Percentiles rank a stretch among this genome's conserved stretches.
Evolutionary conservation across 345 rosid genomes (phyloP).

Genomic region (Eucalyptus lansdowneana): DNA sequence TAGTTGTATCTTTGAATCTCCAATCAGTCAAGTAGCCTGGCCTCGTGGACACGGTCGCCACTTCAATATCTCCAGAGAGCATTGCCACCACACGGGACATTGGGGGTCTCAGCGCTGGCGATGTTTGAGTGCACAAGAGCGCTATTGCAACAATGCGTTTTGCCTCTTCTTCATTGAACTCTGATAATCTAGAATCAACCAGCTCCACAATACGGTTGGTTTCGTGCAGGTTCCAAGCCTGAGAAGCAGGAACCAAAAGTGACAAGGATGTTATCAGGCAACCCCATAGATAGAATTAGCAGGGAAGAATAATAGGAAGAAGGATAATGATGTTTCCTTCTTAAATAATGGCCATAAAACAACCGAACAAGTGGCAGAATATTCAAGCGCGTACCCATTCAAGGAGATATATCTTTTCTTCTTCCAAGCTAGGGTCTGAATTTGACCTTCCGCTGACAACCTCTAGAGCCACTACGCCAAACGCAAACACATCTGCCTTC

Average conservation of each 20-base stretch:
- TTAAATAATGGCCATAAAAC: not conserved
- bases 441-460: conserved; percentile 55
- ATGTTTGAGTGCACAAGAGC: conserved; percentile 51
- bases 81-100: conserved; percentile 60
- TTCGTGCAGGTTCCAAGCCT: conserved; percentile 57
- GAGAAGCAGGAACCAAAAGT: not conserved
- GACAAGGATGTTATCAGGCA: not conserved
- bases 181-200: conserved; percentile 8
- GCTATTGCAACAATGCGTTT: conserved; percentile 36
- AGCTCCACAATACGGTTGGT: conserved; percentile 17
- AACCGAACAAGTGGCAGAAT: not conserved
- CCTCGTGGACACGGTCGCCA: conserved; percentile 13
- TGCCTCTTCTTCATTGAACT: conserved; percentile 15
- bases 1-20: conserved; percentile 27
- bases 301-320: not conserved
- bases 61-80: conserved; percentile 59
- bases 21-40: conserved; percentile 56
- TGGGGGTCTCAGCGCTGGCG: conserved; percentile 37
- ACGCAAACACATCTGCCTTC: conserved; percentile 60
- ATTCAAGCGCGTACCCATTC: conserved; percentile 32
- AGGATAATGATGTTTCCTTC: not conserved
- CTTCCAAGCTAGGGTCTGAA: conserved; percentile 25
- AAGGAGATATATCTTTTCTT: conserved; percentile 47
- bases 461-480: conserved; percentile 55
- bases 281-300: not conserved